Conservation (phyloP, 2,329 filamentous ascomycete genomes). For the Botryotinia convoluta region DNA sequence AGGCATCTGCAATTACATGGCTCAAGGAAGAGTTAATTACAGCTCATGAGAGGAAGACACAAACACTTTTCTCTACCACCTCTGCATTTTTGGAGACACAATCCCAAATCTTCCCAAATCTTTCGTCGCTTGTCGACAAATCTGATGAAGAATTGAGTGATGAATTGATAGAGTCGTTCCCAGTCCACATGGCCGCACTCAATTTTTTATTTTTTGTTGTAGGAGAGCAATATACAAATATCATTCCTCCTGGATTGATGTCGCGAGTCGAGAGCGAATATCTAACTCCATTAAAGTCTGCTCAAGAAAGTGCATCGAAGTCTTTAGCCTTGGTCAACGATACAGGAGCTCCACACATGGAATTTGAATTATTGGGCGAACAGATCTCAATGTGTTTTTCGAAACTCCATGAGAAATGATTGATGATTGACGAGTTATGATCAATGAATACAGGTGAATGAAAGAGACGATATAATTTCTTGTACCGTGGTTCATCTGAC, state of each 20-base stretch:
- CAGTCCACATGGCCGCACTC: constrained; percentile 57
- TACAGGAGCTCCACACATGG: constrained; percentile 20
- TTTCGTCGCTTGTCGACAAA: constrained; percentile 47
- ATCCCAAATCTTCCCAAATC: constrained; percentile 58
- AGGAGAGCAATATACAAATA: constrained; percentile 44
- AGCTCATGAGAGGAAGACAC: constrained; percentile 34
- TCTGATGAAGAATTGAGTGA: constrained; percentile 47
- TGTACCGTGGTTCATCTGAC: not conserved
- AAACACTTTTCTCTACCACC: constrained; percentile 48
- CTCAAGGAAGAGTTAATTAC: constrained; percentile 59
- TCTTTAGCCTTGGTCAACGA: constrained; percentile 13
- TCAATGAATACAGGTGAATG: not conserved
- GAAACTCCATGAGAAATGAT: constrained; percentile 25
- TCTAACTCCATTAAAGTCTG: constrained; percentile 51
- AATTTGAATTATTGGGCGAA: constrained; percentile 34
- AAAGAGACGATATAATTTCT: not conserved
- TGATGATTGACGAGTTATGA: constrained; percentile 8
- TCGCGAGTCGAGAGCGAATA: constrained; percentile 58
- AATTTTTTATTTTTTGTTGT: constrained; percentile 61
- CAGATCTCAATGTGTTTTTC: constrained; percentile 27
- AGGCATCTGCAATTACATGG: constrained; percentile 62
- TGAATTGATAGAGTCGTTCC: constrained; percentile 50
- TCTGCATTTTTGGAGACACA: constrained; percentile 60
- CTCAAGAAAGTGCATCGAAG: constrained; percentile 39
- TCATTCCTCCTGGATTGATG: constrained; percentile 56